Conservation (phyloP, 441 rosid species). For the Erodium moschatum region DNA sequence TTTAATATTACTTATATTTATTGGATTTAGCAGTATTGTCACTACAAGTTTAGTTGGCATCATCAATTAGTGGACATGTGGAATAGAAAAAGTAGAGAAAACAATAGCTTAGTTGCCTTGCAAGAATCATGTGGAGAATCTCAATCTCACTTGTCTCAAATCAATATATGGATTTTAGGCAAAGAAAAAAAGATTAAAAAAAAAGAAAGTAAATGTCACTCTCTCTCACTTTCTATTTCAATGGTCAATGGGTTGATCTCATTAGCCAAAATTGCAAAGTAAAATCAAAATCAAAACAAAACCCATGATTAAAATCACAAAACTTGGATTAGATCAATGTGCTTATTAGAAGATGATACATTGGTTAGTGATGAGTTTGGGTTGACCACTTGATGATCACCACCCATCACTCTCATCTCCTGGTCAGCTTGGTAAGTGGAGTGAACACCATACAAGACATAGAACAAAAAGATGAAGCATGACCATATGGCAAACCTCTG, state of each 20-base stretch:
- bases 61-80: neutral
- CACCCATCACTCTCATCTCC: slow-evolving; percentile 29
- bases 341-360: neutral
- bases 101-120: neutral
- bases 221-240: neutral
- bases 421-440: slow-evolving; percentile 62
- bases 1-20: too few species aligned
- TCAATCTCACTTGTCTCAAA: neutral
- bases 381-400: slow-evolving; percentile 19
- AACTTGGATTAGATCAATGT: slow-evolving; percentile 24
- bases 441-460: slow-evolving; percentile 77
- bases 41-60: neutral
- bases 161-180: neutral
- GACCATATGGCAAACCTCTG: slow-evolving; percentile 73
- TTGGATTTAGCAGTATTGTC: neutral
- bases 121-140: neutral
- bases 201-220: neutral
- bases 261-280: neutral
- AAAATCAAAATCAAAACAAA: neutral
- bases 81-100: neutral
- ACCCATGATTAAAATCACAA: slow-evolving; percentile 19
- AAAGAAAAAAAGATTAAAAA: neutral
- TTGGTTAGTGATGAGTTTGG: slow-evolving; percentile 31
- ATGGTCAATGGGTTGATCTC: too few species aligned
- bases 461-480: slow-evolving; percentile 51